A percentile compares a stretch with the other conserved stretches of the same genome.
These are phyloP conservation scores for Gynochthodes officinalis DNA, from an alignment of 257 asterid species.

Conservation along the genomic window DNA sequence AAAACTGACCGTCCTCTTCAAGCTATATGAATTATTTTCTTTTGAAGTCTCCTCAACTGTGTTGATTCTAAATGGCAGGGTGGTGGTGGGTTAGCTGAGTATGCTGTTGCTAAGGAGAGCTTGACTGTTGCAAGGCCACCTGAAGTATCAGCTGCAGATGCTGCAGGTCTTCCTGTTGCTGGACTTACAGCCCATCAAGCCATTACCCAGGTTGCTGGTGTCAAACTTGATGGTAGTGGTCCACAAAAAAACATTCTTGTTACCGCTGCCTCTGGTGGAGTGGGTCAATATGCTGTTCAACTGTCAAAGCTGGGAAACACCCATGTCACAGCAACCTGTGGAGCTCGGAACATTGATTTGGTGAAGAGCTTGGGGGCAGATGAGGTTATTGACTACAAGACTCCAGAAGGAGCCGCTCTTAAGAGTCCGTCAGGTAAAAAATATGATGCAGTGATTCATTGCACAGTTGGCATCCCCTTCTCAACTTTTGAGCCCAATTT, in stretches of 20 bases:
- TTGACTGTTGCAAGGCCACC: slow-evolving; percentile 47
- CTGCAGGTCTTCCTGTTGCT: slow-evolving; percentile 54
- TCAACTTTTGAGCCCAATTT: slow-evolving; percentile 53
- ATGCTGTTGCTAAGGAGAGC: slow-evolving; percentile 49
- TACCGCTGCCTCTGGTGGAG: slow-evolving; percentile 76
- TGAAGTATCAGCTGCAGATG: slow-evolving; percentile 55
- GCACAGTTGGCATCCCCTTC: slow-evolving; percentile 48
- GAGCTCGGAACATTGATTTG: slow-evolving; percentile 60
- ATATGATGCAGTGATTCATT: slow-evolving; percentile 65
- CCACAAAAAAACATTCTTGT: slow-evolving; percentile 53
- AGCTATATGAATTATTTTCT: not conserved
- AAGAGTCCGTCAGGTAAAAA: slow-evolving; percentile 60
- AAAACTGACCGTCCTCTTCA: not conserved
- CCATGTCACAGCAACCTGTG: slow-evolving; percentile 79
- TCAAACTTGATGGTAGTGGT: slow-evolving; percentile 42
- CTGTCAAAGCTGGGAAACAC: slow-evolving; percentile 66
- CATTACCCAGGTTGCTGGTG: slow-evolving; percentile 37
- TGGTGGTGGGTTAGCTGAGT: slow-evolving; percentile 72
- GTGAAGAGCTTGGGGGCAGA: slow-evolving; percentile 71
- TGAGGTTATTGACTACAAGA: slow-evolving; percentile 72
- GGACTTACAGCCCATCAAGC: slow-evolving; percentile 56
- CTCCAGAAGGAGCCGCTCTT: slow-evolving; percentile 54
- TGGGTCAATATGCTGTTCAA: slow-evolving; percentile 70
- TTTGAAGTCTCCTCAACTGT: not conserved
- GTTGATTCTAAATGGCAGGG: slow-evolving; percentile 26